These are phyloP conservation scores for Hansfordia pulvinata DNA, from an alignment of 2,329 filamentous ascomycete genomes.

Conservation along the genomic window DNA sequence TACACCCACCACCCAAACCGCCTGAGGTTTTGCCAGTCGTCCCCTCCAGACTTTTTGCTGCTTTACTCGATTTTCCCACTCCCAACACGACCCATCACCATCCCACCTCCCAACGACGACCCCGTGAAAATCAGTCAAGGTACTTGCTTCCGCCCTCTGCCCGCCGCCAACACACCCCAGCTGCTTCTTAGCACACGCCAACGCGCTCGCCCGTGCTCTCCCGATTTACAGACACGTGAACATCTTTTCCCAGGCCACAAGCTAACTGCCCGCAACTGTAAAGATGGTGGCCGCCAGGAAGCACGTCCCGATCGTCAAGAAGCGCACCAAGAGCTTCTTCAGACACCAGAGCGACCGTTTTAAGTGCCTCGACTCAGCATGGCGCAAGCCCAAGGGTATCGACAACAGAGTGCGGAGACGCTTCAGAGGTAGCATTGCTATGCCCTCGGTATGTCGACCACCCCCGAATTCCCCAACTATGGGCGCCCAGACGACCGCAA, in stretches of 20 bases:
- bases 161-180: too few relatives aligned
- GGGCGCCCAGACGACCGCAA: too few relatives aligned
- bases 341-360: slow-evolving; percentile 97
- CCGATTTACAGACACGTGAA: background rate
- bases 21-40: too few relatives aligned
- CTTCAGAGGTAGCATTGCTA: slow-evolving; percentile 88
- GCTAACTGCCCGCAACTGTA: slow-evolving; percentile 6
- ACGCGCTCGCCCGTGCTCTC: too few relatives aligned
- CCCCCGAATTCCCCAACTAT: background rate
- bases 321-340: slow-evolving; percentile 96
- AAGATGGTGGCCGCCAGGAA: slow-evolving; percentile 99
- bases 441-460: slow-evolving; percentile 79
- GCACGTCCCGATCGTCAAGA: slow-evolving; percentile 99
- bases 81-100: slow-evolving; percentile 1
- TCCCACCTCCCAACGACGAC: slow-evolving; percentile 1
- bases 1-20: too few relatives aligned
- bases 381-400: slow-evolving; percentile 99
- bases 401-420: slow-evolving; percentile 95
- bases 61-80: too few relatives aligned
- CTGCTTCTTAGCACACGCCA: too few relatives aligned
- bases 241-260: slow-evolving; percentile 1
- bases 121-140: slow-evolving; percentile 2
- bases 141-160: background rate
- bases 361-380: slow-evolving; percentile 79
- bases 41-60: too few relatives aligned